Percentiles rank a stretch among this genome's conserved stretches.
phyloP scores from a whole-genome alignment of 768 basidiomycete genomes.

The Hortiboletus campestris region DNA sequence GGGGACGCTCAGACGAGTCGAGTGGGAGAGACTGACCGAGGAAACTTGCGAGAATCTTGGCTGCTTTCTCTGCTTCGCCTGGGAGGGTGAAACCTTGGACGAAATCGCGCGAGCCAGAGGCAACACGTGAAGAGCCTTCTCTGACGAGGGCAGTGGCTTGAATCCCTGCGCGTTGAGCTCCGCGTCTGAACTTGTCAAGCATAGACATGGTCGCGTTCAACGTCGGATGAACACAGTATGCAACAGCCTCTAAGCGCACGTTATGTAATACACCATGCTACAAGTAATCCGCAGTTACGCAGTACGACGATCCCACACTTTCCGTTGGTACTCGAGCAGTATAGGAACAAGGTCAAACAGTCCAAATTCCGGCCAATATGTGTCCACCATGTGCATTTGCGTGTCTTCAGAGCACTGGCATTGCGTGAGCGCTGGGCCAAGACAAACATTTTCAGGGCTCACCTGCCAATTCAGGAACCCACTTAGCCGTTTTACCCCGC shows the following conservation, averaged over 20 bases:
- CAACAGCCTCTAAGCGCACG: neutral
- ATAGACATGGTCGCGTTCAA: conserved; percentile 44
- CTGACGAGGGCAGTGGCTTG: conserved; percentile 78
- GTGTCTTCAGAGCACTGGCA: conserved; percentile 75
- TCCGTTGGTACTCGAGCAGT: conserved; percentile 83
- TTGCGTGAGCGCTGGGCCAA: neutral
- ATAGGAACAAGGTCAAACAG: conserved; percentile 84
- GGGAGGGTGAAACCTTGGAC: conserved; percentile 86
- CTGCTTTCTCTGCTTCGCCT: conserved; percentile 92
- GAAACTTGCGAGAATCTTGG: conserved; percentile 87
- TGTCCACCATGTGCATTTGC: conserved; percentile 80
- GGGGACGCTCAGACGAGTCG: neutral
- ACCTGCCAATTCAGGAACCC: conserved; percentile 98
- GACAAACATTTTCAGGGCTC: neutral
- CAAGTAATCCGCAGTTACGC: too few species aligned
- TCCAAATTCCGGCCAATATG: conserved; percentile 94
- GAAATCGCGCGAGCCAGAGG: conserved; percentile 72
- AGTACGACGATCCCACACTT: conserved; percentile 53
- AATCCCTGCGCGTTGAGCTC: conserved; percentile 77
- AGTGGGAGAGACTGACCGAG: conserved; percentile 53
- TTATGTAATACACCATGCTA: neutral
- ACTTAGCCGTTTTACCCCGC: conserved; percentile 61
- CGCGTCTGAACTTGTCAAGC: conserved; percentile 76
- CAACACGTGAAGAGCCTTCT: conserved; percentile 63
- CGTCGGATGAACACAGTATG: neutral